A percentile compares a stretch with the other conserved stretches of the same genome.
Conservation (phyloP, 495 filamentous ascomycete genomes). For the Pyrenopolyporus hunteri region DNA sequence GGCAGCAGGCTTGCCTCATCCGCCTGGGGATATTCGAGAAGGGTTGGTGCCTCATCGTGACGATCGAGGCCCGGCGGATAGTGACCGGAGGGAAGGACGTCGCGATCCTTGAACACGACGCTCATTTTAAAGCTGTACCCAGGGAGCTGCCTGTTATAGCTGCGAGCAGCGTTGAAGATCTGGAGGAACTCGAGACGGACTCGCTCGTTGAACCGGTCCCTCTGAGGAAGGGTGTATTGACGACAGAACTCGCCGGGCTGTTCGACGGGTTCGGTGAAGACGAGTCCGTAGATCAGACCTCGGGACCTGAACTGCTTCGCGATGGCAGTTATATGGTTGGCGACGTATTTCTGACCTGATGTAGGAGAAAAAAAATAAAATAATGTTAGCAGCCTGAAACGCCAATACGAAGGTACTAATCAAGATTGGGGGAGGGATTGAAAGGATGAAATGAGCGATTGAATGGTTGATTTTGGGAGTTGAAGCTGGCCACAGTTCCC, state of each 20-base stretch:
- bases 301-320: constrained; percentile 13
- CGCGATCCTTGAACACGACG: constrained; percentile 48
- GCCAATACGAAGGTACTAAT: neutral
- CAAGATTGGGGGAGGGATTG: neutral
- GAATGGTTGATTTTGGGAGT: neutral
- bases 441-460: neutral
- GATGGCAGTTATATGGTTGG: constrained; percentile 18
- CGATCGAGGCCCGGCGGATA: constrained; percentile 41
- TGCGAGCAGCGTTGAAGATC: constrained; percentile 21
- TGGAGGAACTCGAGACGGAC: constrained; percentile 31
- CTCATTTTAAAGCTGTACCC: constrained; percentile 47
- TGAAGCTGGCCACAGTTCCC: neutral
- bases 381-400: constrained; percentile 14
- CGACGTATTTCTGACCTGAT: constrained; percentile 16
- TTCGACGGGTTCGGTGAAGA: neutral
- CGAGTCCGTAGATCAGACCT: constrained; percentile 13
- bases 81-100: constrained; percentile 44
- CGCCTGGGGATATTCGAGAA: too few species aligned
- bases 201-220: constrained; percentile 29
- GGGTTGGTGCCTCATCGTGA: constrained; percentile 6
- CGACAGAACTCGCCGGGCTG: constrained; percentile 26
- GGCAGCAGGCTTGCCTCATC: constrained; percentile 27
- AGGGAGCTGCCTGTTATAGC: constrained; percentile 25
- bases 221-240: constrained; percentile 21
- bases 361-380: neutral